Evolutionary conservation across 345 rosid species (phyloP).

Genomic region (Eucalyptus marginata): DNA sequence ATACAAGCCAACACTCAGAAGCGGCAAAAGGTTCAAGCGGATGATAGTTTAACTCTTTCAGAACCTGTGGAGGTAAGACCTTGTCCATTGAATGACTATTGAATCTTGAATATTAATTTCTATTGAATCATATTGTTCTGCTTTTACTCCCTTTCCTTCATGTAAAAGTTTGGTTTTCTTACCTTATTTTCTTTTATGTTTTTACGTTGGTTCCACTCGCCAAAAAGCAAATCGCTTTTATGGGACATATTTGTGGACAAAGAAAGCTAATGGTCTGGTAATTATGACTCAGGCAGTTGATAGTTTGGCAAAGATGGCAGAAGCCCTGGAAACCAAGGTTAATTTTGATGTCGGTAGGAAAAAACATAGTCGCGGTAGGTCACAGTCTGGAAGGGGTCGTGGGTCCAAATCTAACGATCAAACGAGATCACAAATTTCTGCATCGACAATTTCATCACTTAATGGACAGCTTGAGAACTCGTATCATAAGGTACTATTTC

Average conservation of each 20-base stretch:
- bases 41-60: slow-evolving; percentile 26
- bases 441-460: slow-evolving; percentile 27
- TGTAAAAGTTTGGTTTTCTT: background rate
- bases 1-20: slow-evolving; percentile 89
- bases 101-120: background rate
- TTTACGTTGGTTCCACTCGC: background rate
- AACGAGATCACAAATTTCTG: slow-evolving; percentile 31
- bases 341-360: slow-evolving; percentile 45
- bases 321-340: slow-evolving; percentile 35
- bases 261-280: background rate
- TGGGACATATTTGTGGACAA: background rate
- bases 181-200: background rate
- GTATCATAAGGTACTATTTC: slow-evolving; percentile 35
- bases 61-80: slow-evolving; percentile 55
- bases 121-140: background rate
- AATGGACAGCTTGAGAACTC: slow-evolving; percentile 67
- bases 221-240: background rate
- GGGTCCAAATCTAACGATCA: slow-evolving; percentile 68
- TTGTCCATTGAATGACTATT: background rate
- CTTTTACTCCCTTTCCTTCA: background rate
- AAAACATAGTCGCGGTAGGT: slow-evolving; percentile 86
- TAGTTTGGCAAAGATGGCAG: slow-evolving; percentile 55
- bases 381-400: slow-evolving; percentile 75
- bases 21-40: slow-evolving; percentile 62
- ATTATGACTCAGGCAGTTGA: slow-evolving; percentile 38